Evolutionary conservation across 495 filamentous ascomycete genomes (phyloP).

Genomic region (Lophium mytilinum): DNA sequence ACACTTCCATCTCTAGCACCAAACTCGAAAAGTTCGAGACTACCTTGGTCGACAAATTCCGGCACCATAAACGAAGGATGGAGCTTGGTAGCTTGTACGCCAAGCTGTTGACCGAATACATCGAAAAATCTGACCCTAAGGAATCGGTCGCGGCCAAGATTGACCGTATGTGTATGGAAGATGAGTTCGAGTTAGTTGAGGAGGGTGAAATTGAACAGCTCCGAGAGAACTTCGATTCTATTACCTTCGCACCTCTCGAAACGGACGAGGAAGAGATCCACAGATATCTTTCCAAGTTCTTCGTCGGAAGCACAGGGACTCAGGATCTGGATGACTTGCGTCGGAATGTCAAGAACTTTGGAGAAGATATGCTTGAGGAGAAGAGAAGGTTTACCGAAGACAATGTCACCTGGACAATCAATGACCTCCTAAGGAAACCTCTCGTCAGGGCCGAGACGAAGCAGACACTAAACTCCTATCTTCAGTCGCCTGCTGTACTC

Average conservation of each 20-base stretch:
- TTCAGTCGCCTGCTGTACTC: conserved; percentile 7
- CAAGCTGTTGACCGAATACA: conserved; percentile 9
- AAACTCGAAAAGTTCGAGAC: conserved; percentile 11
- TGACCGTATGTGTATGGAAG: conserved; percentile 4
- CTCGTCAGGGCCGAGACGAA: conserved; percentile 9
- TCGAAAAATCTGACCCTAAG: not conserved
- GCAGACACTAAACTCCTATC: conserved; percentile 11
- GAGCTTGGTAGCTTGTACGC: conserved; percentile 6
- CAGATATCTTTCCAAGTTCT: conserved; percentile 6
- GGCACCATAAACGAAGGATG: not conserved
- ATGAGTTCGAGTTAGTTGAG: conserved; percentile 21
- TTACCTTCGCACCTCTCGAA: conserved; percentile 1
- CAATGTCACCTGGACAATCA: conserved; percentile 11
- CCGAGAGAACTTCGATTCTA: conserved; percentile 13
- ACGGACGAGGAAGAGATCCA: conserved; percentile 11
- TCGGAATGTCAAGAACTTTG: conserved; percentile 3
- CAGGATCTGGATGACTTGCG: conserved; percentile 1
- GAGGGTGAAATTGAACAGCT: conserved; percentile 6
- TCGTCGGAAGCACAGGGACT: not conserved
- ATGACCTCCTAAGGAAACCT: conserved; percentile 5
- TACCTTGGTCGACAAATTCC: conserved; percentile 5
- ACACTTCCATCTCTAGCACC: conserved; percentile 7
- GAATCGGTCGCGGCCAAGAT: conserved; percentile 5
- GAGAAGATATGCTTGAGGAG: not conserved
- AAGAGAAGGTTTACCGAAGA: conserved; percentile 3